phyloP scores from a whole-genome alignment of 352 stramenopile species.

The Phytophthora pini region DNA sequence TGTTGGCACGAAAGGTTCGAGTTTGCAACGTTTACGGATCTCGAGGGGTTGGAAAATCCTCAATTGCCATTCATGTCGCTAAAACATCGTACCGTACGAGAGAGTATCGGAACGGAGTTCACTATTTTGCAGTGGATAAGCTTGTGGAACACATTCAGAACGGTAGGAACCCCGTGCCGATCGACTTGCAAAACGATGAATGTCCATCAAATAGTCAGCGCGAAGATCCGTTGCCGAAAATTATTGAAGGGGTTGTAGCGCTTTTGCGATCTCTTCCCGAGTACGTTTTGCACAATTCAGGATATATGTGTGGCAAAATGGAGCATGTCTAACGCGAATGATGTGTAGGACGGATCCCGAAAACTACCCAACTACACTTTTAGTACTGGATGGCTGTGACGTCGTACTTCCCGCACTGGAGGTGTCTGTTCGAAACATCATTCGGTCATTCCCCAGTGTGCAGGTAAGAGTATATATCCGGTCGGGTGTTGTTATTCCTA shows the following conservation, averaged over 20 bases:
- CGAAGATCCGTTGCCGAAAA: slow-evolving; percentile 35
- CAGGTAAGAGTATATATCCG: slow-evolving; percentile 42
- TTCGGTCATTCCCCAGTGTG: slow-evolving; percentile 42
- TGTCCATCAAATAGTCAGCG: slow-evolving; percentile 14
- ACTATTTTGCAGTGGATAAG: slow-evolving; percentile 63
- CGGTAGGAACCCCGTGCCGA: slow-evolving; percentile 8
- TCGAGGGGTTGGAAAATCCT: slow-evolving; percentile 65
- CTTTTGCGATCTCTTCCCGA: slow-evolving; percentile 44
- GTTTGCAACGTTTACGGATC: slow-evolving; percentile 57
- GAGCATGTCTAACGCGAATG: slow-evolving; percentile 9
- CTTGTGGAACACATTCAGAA: slow-evolving; percentile 40
- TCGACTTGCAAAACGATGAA: slow-evolving; percentile 13
- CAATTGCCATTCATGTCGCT: slow-evolving; percentile 61
- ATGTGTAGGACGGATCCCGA: slow-evolving; percentile 24
- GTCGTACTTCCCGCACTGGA: slow-evolving; percentile 45
- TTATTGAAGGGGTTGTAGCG: slow-evolving; percentile 37
- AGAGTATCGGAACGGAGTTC: slow-evolving; percentile 58
- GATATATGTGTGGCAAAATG: background rate
- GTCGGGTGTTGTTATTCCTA: background rate
- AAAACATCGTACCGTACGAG: slow-evolving; percentile 50
- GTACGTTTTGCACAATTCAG: slow-evolving; percentile 27
- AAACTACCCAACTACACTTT: slow-evolving; percentile 35
- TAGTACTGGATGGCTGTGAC: slow-evolving; percentile 77
- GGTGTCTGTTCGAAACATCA: slow-evolving; percentile 50
- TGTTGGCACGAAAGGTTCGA: slow-evolving; percentile 42